Evolutionary conservation across 257 asterid species (phyloP).

Genomic region (Solanum acaule): DNA sequence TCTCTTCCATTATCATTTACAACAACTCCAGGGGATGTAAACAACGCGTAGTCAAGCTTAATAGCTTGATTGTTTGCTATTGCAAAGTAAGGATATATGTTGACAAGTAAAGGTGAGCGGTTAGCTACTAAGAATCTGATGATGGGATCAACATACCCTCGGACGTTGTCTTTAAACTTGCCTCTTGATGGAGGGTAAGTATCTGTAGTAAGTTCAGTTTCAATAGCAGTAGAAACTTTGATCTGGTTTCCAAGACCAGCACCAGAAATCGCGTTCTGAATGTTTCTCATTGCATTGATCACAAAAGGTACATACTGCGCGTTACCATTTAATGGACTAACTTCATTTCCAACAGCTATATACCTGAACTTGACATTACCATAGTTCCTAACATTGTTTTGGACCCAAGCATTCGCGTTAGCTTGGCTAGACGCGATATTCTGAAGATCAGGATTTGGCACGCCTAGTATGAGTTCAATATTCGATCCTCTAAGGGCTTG

Average conservation of each 20-base stretch:
- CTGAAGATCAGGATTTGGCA: slow-evolving; percentile 24
- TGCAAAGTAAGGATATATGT: slow-evolving; percentile 20
- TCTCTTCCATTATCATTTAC: slow-evolving; percentile 8
- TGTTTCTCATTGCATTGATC: slow-evolving; percentile 25
- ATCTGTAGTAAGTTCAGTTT: slow-evolving; percentile 12
- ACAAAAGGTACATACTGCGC: slow-evolving; percentile 3
- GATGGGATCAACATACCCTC: slow-evolving; percentile 12
- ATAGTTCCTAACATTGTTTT: slow-evolving; percentile 38
- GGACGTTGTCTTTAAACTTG: slow-evolving; percentile 7
- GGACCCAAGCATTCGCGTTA: slow-evolving; percentile 50
- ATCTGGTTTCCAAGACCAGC: slow-evolving; percentile 16
- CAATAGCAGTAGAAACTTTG: slow-evolving; percentile 26
- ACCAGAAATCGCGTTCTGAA: slow-evolving; percentile 14
- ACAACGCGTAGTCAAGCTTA: slow-evolving; percentile 15
- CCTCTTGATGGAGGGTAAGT: slow-evolving; percentile 15
- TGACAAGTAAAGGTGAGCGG: slow-evolving; percentile 16
- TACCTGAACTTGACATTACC: slow-evolving; percentile 27
- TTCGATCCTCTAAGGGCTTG: slow-evolving; percentile 28
- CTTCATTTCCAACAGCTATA: slow-evolving; percentile 57
- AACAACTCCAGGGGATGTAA: slow-evolving; percentile 4
- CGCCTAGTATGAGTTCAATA: slow-evolving; percentile 25
- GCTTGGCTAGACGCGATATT: slow-evolving; percentile 32
- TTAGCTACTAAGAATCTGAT: slow-evolving; percentile 10
- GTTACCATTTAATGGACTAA: slow-evolving; percentile 15
- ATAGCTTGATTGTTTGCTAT: background rate